Evolutionary conservation across 2,329 filamentous ascomycete species (phyloP).

Genomic region (Aspergillus melleus): DNA sequence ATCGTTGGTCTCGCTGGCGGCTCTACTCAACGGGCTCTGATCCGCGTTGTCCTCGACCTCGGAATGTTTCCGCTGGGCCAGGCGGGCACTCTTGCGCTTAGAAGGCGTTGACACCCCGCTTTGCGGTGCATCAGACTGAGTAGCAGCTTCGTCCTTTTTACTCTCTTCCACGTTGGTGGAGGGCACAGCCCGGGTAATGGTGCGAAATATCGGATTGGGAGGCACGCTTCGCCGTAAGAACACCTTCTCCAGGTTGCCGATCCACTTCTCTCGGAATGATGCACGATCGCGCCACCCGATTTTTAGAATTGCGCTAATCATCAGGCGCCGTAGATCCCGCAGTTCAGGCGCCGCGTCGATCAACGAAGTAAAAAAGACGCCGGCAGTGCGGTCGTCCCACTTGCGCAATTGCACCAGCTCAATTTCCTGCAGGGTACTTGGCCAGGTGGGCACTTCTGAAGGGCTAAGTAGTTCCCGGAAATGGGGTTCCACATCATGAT

Average conservation of each 20-base stretch:
- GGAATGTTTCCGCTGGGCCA: slow-evolving; percentile 31
- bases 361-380: slow-evolving; percentile 76
- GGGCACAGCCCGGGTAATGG: slow-evolving; percentile 18
- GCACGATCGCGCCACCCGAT: slow-evolving; percentile 78
- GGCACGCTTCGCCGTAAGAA: slow-evolving; percentile 40
- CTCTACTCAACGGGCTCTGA: slow-evolving; percentile 7
- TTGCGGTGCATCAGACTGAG: slow-evolving; percentile 14
- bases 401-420: slow-evolving; percentile 77
- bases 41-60: slow-evolving; percentile 26
- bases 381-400: slow-evolving; percentile 68
- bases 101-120: slow-evolving; percentile 22
- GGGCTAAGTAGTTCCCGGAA: slow-evolving; percentile 65
- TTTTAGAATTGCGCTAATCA: slow-evolving; percentile 75
- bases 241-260: slow-evolving; percentile 61
- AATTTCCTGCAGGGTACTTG: slow-evolving; percentile 66
- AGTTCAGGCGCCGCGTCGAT: slow-evolving; percentile 69
- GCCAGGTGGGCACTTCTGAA: slow-evolving; percentile 73
- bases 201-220: slow-evolving; percentile 31
- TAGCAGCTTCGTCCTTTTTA: slow-evolving; percentile 1
- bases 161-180: background rate
- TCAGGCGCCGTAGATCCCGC: slow-evolving; percentile 66
- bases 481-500: slow-evolving; percentile 71
- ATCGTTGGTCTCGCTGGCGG: slow-evolving; percentile 10
- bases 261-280: slow-evolving; percentile 76
- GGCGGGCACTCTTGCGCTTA: slow-evolving; percentile 42